Percentiles rank a stretch among this genome's conserved stretches.
These are phyloP conservation scores for Strobilomyces dryophilus DNA, from an alignment of 768 basidiomycete genomes.

Conservation along the genomic window DNA sequence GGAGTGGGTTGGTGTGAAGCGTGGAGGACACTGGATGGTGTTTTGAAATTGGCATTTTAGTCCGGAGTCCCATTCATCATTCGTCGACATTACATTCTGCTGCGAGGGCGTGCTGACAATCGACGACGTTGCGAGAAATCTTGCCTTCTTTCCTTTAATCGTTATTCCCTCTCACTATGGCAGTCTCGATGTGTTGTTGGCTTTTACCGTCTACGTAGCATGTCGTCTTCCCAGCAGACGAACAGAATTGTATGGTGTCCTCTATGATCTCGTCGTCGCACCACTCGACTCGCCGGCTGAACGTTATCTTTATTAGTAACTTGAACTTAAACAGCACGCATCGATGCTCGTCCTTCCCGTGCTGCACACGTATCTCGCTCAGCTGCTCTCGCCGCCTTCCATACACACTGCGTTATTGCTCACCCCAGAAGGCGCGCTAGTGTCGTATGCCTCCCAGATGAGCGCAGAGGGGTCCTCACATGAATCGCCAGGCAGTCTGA, in stretches of 20 bases:
- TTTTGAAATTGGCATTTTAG: neutral
- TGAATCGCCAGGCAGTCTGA: slow-evolving; percentile 4
- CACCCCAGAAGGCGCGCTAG: slow-evolving; percentile 70
- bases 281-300: neutral
- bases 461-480: slow-evolving; percentile 17
- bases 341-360: slow-evolving; percentile 67
- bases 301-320: neutral
- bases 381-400: slow-evolving; percentile 53
- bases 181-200: slow-evolving; percentile 6
- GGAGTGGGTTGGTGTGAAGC: slow-evolving; percentile 3
- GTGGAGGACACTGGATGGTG: slow-evolving; percentile 11
- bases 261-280: slow-evolving; percentile 4
- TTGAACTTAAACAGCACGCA: neutral
- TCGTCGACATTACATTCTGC: slow-evolving; percentile 9
- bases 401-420: slow-evolving; percentile 71
- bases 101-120: slow-evolving; percentile 8
- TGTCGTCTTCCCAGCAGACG: slow-evolving; percentile 2
- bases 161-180: neutral
- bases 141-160: slow-evolving; percentile 1
- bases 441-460: slow-evolving; percentile 56
- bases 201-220: slow-evolving; percentile 15
- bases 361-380: slow-evolving; percentile 60
- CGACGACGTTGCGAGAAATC: neutral
- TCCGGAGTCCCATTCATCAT: slow-evolving; percentile 1
- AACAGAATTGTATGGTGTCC: slow-evolving; percentile 27